Percentiles rank a stretch among this genome's conserved stretches.
Conservation (phyloP, 371 early-diverging fungal genomes). For the Umbelopsis sp. region DNA sequence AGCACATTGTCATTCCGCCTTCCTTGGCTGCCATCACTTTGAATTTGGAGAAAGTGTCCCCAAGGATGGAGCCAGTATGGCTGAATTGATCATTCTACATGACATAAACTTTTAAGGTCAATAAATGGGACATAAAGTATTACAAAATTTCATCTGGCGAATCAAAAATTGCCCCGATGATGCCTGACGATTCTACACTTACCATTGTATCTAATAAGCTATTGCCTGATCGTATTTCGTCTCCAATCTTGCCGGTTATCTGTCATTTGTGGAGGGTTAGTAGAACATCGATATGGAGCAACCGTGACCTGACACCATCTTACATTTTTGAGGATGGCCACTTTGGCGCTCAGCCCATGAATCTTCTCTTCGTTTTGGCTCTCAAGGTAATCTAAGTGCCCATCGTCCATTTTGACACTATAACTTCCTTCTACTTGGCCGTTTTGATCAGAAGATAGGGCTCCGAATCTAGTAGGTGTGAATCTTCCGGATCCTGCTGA, state of each 20-base stretch:
- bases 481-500: slow-evolving; percentile 31
- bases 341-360: slow-evolving; percentile 51
- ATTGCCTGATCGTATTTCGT: slow-evolving; percentile 53
- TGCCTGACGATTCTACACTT: slow-evolving; percentile 5
- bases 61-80: slow-evolving; percentile 45
- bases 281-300: background rate
- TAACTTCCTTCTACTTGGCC: slow-evolving; percentile 25
- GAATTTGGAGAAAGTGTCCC: slow-evolving; percentile 55
- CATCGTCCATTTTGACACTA: slow-evolving; percentile 46
- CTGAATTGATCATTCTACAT: slow-evolving; percentile 54
- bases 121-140: background rate
- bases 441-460: slow-evolving; percentile 21
- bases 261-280: slow-evolving; percentile 12
- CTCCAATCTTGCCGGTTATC: slow-evolving; percentile 58
- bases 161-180: background rate
- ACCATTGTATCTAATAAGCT: slow-evolving; percentile 52
- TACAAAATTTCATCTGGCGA: background rate
- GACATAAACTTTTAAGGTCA: slow-evolving; percentile 6
- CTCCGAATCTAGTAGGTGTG: slow-evolving; percentile 8
- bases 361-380: slow-evolving; percentile 55
- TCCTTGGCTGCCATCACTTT: slow-evolving; percentile 55
- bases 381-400: slow-evolving; percentile 50
- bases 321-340: slow-evolving; percentile 51
- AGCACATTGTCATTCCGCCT: slow-evolving; percentile 49
- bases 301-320: background rate